Evolutionary conservation across 371 early-diverging fungal species (phyloP).

Genomic region (Spraguea lophii): DNA sequence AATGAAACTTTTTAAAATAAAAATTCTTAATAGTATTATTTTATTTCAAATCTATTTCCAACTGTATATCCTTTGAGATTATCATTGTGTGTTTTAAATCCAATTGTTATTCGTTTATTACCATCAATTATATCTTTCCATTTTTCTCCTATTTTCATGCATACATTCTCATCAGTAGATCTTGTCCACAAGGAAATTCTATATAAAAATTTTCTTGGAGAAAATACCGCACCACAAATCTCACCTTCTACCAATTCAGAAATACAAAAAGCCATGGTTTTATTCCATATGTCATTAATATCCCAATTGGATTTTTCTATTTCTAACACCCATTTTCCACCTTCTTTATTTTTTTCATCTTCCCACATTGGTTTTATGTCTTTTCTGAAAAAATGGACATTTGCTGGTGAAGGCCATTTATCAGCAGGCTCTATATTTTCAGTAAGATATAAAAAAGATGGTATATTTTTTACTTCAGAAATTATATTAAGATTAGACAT

Average conservation of each 20-base stretch:
- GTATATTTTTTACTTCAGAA: slow-evolving; percentile 7
- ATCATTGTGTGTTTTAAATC: slow-evolving; percentile 1
- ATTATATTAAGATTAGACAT: slow-evolving; percentile 8
- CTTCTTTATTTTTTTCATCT: slow-evolving; percentile 71
- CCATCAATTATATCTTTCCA: background rate
- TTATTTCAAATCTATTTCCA: no score
- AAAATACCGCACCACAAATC: slow-evolving; percentile 68
- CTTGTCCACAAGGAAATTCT: slow-evolving; percentile 70
- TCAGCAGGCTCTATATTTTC: slow-evolving; percentile 16
- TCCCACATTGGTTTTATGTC: slow-evolving; percentile 97
- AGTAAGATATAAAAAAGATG: slow-evolving; percentile 4
- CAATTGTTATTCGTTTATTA: background rate
- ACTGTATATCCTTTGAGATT: background rate
- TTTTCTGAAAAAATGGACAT: slow-evolving; percentile 81
- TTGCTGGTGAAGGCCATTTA: slow-evolving; percentile 49
- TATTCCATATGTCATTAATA: slow-evolving; percentile 14
- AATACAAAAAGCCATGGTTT: slow-evolving; percentile 67
- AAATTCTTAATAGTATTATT: no score
- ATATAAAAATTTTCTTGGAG: slow-evolving; percentile 58
- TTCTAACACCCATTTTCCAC: slow-evolving; percentile 77
- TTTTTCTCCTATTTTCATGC: background rate
- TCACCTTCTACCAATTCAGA: slow-evolving; percentile 59
- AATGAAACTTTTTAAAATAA: no score
- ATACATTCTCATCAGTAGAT: slow-evolving; percentile 48
- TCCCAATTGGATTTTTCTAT: slow-evolving; percentile 35